phyloP scores from a whole-genome alignment of 1,284 basidiomycete genomes.

The Puccinia horiana region DNA sequence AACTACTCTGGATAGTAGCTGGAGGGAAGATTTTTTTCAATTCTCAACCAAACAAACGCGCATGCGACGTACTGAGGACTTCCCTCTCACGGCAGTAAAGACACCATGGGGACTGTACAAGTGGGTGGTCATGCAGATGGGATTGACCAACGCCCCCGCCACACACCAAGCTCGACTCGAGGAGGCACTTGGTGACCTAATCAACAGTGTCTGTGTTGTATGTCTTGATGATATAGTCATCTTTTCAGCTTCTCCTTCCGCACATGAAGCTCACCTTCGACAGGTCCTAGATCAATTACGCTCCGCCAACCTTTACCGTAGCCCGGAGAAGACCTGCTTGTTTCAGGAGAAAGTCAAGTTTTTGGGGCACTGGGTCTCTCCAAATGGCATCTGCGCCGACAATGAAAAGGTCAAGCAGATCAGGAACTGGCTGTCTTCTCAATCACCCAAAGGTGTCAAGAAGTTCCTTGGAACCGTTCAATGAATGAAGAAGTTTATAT shows the following conservation, averaged over 20 bases:
- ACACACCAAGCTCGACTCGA: slow-evolving; percentile 51
- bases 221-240: slow-evolving; percentile 10
- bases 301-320: slow-evolving; percentile 21
- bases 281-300: not conserved
- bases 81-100: slow-evolving; percentile 59
- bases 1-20: not conserved
- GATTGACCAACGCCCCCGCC: slow-evolving; percentile 56
- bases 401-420: not conserved
- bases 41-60: slow-evolving; percentile 59
- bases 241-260: not conserved
- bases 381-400: not conserved
- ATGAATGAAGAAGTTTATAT: too few species aligned
- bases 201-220: not conserved
- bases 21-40: slow-evolving; percentile 53
- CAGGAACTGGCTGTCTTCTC: not conserved
- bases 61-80: slow-evolving; percentile 58
- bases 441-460: slow-evolving; percentile 47
- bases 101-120: slow-evolving; percentile 52
- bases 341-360: not conserved
- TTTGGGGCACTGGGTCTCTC: slow-evolving; percentile 26
- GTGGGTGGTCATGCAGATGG: slow-evolving; percentile 58
- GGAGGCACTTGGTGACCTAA: slow-evolving; percentile 35
- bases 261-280: not conserved
- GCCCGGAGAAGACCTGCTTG: not conserved
- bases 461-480: too few species aligned